phyloP scores from a whole-genome alignment of 805 yeast genomes.

The Metschnikowia vanudenii region DNA sequence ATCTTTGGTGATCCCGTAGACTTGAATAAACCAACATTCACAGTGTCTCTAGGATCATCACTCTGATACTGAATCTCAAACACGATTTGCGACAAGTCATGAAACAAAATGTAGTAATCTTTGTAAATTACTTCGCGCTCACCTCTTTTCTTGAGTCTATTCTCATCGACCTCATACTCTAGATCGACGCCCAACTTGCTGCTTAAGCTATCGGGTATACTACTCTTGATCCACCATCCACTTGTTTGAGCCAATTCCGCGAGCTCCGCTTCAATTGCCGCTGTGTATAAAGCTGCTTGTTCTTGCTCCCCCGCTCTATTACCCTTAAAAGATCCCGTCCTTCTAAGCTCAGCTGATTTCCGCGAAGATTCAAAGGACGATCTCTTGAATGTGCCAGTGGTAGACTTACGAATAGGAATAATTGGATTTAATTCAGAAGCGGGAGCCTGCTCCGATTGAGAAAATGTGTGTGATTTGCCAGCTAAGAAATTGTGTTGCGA shows the following conservation, averaged over 20 bases:
- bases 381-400: slow-evolving; percentile 14
- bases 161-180: slow-evolving; percentile 64
- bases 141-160: slow-evolving; percentile 54
- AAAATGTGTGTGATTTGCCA: slow-evolving; percentile 11
- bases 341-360: slow-evolving; percentile 7
- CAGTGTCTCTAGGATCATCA: slow-evolving; percentile 52
- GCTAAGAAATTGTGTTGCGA: slow-evolving; percentile 3
- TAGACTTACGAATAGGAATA: slow-evolving; percentile 14
- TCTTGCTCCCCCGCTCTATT: slow-evolving; percentile 21
- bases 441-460: slow-evolving; percentile 17
- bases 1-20: slow-evolving; percentile 43
- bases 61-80: slow-evolving; percentile 57
- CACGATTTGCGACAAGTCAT: slow-evolving; percentile 66
- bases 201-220: slow-evolving; percentile 54
- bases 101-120: slow-evolving; percentile 70
- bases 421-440: slow-evolving; percentile 13
- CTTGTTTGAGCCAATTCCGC: slow-evolving; percentile 27
- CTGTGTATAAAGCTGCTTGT: slow-evolving; percentile 30
- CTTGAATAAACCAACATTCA: slow-evolving; percentile 31
- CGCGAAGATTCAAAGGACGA: slow-evolving; percentile 9
- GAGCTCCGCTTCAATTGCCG: slow-evolving; percentile 30
- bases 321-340: slow-evolving; percentile 7
- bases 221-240: slow-evolving; percentile 68
- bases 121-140: slow-evolving; percentile 48
- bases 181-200: slow-evolving; percentile 46